Evolutionary conservation across 768 basidiomycete species (phyloP), one percentile per base, ranked within the genome.

Genomic region (Chlorophyllum brunneum): DNA sequence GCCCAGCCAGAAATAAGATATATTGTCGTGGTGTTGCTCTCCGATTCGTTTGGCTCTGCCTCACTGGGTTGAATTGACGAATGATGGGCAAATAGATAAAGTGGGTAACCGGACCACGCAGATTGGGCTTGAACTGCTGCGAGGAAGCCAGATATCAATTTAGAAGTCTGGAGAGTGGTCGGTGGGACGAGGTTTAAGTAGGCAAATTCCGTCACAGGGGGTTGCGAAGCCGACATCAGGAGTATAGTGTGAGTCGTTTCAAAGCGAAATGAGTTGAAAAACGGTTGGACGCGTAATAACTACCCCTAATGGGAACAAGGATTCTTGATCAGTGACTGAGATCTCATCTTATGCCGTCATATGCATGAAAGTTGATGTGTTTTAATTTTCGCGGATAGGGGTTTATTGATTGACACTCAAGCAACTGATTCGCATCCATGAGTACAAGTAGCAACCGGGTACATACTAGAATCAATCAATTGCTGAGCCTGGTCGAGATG

Each of bases 1-100:
- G 61, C 34, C 79, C 78, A 80, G 9, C 77, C 76, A 0, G 75
- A 70, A 26, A 77, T 58, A 23, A 80, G 55, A 58, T 73, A 70
- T 2, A 77, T 48, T n/a, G n/a, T 23, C 34, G 34, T 15, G 16
- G 37, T 40, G 7, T 9, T 49, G 5, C 13, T 26, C 36, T 20
- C 22, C 11, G 38, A 29, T 10, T 60, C 50, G 5, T 49, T 37
- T 1, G 64, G 47, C 24, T 63, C 58, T 1, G 52, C 44, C 18
- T 51, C 31, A 55, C 69, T 61, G 3, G 61, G 55, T 61, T 72
- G 78, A 36, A 56, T 61, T 72, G 78, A 36, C 16, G 34, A n/a
- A 36, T 13, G 58, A n/a, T n/a, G n/a, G n/a, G n/a, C n/a, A n/a
- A 70, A 77, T 23, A 64, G 4, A 20, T 52, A 59, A n/a, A 79